These are phyloP conservation scores for Verticillium klebahnii DNA, from an alignment of 2,329 filamentous ascomycete species.

Conservation along the genomic window DNA sequence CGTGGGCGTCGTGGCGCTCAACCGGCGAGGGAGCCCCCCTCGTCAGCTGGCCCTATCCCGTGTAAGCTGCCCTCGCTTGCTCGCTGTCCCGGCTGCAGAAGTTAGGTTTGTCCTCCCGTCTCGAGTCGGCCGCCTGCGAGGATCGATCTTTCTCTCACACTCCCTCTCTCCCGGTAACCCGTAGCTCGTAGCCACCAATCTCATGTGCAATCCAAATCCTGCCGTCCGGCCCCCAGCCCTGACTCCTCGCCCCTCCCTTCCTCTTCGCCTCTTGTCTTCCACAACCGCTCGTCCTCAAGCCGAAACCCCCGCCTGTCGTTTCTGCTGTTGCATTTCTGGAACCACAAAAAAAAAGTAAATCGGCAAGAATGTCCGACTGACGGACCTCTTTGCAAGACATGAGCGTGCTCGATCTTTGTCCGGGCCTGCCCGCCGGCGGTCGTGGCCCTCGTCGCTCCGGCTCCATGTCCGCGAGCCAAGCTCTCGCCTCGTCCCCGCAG, in stretches of 20 bases:
- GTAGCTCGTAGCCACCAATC: not conserved
- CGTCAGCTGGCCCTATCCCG: not conserved
- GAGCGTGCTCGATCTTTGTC: not conserved
- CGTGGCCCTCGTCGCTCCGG: not conserved
- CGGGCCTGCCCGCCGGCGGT: not conserved
- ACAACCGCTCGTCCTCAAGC: not conserved
- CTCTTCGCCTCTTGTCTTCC: not conserved
- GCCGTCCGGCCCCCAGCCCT: not conserved
- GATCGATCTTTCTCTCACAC: not conserved
- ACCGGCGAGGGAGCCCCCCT: not conserved
- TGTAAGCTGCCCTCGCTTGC: not conserved
- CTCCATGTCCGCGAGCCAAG: not conserved
- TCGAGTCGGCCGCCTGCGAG: not conserved
- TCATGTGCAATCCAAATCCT: not conserved
- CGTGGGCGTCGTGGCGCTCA: not conserved
- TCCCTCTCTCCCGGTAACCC: not conserved
- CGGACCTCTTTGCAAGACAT: not conserved
- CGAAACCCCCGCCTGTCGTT: not conserved
- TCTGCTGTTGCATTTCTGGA: not conserved
- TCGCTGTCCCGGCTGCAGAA: not conserved
- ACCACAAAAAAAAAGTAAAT: not conserved
- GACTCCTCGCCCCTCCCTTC: not conserved
- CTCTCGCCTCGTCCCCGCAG: not conserved
- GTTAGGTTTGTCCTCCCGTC: not conserved
- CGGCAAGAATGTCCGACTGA: conserved; percentile 1